A percentile compares a stretch with the other conserved stretches of the same genome.
These are phyloP conservation scores for Solanum dulcamara DNA, from an alignment of 257 asterid genomes.

Conservation along the genomic window DNA sequence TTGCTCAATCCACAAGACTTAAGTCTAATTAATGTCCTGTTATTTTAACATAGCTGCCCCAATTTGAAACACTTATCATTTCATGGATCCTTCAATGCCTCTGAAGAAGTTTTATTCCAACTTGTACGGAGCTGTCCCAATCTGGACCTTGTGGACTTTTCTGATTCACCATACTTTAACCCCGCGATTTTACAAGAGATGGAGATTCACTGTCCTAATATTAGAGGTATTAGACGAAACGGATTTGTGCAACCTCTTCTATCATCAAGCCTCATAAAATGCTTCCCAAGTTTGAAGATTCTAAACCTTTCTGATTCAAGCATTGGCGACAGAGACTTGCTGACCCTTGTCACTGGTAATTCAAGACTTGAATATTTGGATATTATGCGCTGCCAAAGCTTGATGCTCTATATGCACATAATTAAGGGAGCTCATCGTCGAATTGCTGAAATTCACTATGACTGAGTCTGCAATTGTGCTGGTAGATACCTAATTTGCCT, in stretches of 20 bases:
- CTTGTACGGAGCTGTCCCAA: slow-evolving; percentile 21
- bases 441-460: slow-evolving; percentile 21
- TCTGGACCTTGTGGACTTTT: slow-evolving; percentile 42
- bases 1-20: too few relatives aligned
- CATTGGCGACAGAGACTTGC: slow-evolving; percentile 23
- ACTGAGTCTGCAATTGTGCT: slow-evolving; percentile 6
- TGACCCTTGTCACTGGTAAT: slow-evolving; percentile 10
- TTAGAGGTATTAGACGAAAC: slow-evolving; percentile 31
- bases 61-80: slow-evolving; percentile 37
- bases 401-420: slow-evolving; percentile 32
- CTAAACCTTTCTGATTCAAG: slow-evolving; percentile 28
- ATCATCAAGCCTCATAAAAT: neutral
- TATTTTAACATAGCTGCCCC: slow-evolving; percentile 21
- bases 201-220: slow-evolving; percentile 23
- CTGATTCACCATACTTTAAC: slow-evolving; percentile 27
- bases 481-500: neutral
- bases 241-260: slow-evolving; percentile 11
- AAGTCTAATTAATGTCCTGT: neutral
- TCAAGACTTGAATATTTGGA: slow-evolving; percentile 29
- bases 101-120: slow-evolving; percentile 22
- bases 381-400: slow-evolving; percentile 18
- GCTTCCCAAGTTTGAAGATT: slow-evolving; percentile 24
- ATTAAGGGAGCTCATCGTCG: slow-evolving; percentile 19
- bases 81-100: slow-evolving; percentile 37
- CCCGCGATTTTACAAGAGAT: slow-evolving; percentile 12